Conservation (phyloP, 2,329 filamentous ascomycete genomes). For the Colletotrichum brevisporum region DNA sequence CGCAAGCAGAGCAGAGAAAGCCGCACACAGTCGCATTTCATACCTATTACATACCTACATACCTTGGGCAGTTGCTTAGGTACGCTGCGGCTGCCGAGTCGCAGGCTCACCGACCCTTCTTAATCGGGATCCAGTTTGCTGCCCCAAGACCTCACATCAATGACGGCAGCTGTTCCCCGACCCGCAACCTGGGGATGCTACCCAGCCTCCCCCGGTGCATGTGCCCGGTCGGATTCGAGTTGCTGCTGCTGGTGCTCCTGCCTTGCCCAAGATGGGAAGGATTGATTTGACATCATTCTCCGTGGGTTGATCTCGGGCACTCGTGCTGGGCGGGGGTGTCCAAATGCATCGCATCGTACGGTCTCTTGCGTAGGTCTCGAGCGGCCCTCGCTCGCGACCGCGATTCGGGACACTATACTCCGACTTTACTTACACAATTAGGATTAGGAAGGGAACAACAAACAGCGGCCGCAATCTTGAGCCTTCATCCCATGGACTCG, state of each 20-base stretch:
- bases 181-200: not conserved
- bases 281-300: not conserved
- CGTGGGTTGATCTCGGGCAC: not conserved
- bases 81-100: not conserved
- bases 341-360: too few relatives aligned
- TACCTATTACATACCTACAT: not conserved
- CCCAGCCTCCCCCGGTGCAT: not conserved
- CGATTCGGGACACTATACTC: not conserved
- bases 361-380: not conserved
- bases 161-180: not conserved
- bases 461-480: constrained; percentile 8
- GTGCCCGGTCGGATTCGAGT: too few relatives aligned
- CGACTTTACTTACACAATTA: constrained; percentile 23
- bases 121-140: not conserved
- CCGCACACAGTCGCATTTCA: not conserved
- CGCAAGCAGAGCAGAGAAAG: not conserved
- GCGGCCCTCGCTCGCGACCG: not conserved
- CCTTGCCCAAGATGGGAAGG: too few relatives aligned
- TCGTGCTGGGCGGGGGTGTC: not conserved
- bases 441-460: not conserved
- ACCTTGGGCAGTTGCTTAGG: not conserved
- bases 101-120: not conserved
- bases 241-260: too few relatives aligned
- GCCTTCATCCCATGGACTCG: constrained; percentile 2
- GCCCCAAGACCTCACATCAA: not conserved